Base-by-base conservation (phyloP, 2,329 filamentous ascomycete species). In the Nannizzia gypsea region DNA sequence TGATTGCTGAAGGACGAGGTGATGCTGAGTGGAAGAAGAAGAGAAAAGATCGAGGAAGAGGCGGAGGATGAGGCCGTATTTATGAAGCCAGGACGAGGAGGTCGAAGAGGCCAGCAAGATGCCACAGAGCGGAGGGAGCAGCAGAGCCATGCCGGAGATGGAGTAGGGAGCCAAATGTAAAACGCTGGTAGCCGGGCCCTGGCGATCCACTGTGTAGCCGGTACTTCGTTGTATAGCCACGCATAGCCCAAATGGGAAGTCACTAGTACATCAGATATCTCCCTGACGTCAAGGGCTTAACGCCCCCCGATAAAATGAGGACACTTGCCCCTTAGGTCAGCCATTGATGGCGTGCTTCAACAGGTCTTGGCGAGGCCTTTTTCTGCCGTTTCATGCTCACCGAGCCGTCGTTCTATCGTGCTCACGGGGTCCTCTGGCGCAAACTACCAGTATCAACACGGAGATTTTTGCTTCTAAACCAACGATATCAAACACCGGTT, bases 1-100 rank as follows among this genome's bases (percentile, higher is more conserved):
- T n/a, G 52, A 56, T 36, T 22, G 54, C 20, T 24, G 28, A 56
- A 38, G 22, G 44, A 26, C 9, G 44, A 48, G 44, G 20, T 15
- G 48, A 26, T 52, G 48, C 48, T 28, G 48, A 56, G 55, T 26
- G 22, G 36, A 44, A 44, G 38, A 58, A 46, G 36, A 58, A 46
- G 26, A 28, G 31, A 44, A 8, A 40, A 57, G 15, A 40, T 42
- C 11, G 34, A 42, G n/a, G 20, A n/a, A 58, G 24, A 17, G 15
- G 31, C 31, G 54, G 36, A 56, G 28, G 48, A 52, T 9, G 48
- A 52, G 48, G 48, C 48, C 48, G 48, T 52, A 52, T 52, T 52
- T 52, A 56, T 31, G 31, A 56, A 22, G 20, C 17, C 17, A 28
- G 56, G 13, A 31, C 28, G 28, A 36, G 31, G 36, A 48, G 38